Base-by-base conservation (phyloP, 2,329 filamentous ascomycete genomes). In the Fusarium penzigii region DNA sequence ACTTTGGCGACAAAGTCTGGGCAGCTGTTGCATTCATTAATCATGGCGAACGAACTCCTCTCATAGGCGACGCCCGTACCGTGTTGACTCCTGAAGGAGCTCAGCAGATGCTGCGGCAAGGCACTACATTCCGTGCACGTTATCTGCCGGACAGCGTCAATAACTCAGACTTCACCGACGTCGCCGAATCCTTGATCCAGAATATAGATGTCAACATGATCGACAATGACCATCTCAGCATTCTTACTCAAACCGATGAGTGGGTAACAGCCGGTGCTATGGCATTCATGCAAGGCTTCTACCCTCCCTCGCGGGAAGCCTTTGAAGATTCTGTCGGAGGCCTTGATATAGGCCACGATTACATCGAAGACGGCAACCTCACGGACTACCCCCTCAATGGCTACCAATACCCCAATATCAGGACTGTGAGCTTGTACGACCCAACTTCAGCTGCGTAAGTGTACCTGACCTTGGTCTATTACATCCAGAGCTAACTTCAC, bases 211-310 rank as follows among this genome's bases (percentile, higher is more conserved):
- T 58, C 9, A 65, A 78, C 52, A 69, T 70, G n/a, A 74, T 84
- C 44, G 73, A 82, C 61, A 81, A 79, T 52, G 60, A 52, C 2
- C 75, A 82, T 59, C 60, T 85, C 16, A 64, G 67, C 32, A 60
- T 81, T 34, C 57, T 72, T 32, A 73, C 75, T 17, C 74, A 66
- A 36, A 65, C 70, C 5, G 73, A 79, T 46, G 67, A 70, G 25
- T 78, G 73, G 64, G 65, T 92, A 32, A 82, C 85, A 46, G 85
- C 81, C 54, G 85, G 89, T 3, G 90, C 89, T 34, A 75, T 83
- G 46, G 90, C 87, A 1, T 95, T 96, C 70, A 73, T 94, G 61
- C 92, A 96, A 68, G 91, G 88, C 5, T 77, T 96, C 5, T 96
- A 96, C 66, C 91, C 92, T 3, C 89, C 90, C 0, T 79, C 81